Percentiles rank a stretch among this genome's conserved stretches.
Conservation (phyloP, 139 green algal genomes). For the Haematococcus lacustris region DNA sequence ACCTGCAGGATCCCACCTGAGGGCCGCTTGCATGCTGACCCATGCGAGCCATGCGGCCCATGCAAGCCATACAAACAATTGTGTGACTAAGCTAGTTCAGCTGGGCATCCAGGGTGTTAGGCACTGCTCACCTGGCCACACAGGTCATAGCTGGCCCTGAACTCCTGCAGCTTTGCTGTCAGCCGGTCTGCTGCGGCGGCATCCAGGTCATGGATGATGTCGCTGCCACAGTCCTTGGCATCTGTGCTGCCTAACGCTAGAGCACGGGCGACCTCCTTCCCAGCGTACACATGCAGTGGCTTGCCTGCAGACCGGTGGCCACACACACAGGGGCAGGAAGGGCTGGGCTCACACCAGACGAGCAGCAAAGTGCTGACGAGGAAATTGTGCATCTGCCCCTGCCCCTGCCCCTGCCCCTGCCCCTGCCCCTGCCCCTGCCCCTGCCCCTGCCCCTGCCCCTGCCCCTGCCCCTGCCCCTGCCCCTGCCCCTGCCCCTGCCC, state of each 20-base stretch:
- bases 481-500: too few species aligned
- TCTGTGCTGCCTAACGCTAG: constrained; percentile 46
- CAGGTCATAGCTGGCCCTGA: constrained; percentile 41
- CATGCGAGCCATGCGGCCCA: not conserved
- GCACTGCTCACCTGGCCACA: constrained; percentile 56
- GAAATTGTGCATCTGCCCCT: not conserved
- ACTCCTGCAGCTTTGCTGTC: constrained; percentile 37
- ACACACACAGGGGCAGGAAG: not conserved
- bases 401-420: too few species aligned
- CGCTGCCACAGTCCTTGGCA: constrained; percentile 16
- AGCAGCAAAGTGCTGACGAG: not conserved
- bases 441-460: too few species aligned
- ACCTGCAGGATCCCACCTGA: constrained; percentile 37
- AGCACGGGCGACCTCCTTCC: constrained; percentile 51
- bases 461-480: too few species aligned
- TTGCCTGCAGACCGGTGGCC: constrained; percentile 30
- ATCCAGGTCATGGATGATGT: constrained; percentile 23
- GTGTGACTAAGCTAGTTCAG: too few species aligned
- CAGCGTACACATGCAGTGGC: constrained; percentile 43
- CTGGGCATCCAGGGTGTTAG: too few species aligned
- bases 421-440: too few species aligned
- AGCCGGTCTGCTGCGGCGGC: constrained; percentile 37
- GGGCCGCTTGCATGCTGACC: too few species aligned
- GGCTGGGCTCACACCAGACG: not conserved
- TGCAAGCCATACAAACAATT: too few species aligned